Base-by-base conservation (phyloP, 2,329 filamentous ascomycete genomes). In the Diplodia sapinea region DNA sequence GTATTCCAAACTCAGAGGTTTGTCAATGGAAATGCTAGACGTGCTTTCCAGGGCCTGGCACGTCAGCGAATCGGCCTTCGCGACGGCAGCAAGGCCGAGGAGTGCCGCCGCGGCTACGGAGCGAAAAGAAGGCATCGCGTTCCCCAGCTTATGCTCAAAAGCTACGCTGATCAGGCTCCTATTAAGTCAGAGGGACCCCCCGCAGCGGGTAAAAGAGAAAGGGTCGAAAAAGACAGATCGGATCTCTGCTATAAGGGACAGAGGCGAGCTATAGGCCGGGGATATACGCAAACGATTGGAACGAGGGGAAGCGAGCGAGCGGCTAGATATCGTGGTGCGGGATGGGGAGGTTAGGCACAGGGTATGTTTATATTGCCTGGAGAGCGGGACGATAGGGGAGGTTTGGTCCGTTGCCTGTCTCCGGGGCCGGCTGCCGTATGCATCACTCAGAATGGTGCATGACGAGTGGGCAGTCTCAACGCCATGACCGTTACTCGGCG, bases 1-100 rank as follows among this genome's bases (percentile, higher is more conserved):
- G 57, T 68, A 68, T 15, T 38, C 50, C 38, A 66, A 20, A 31
- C 38, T 59, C n/a, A 68, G 26, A 33, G 26, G 38, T 8, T n/a
- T 20, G 38, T 62, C 66, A 47, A 64, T 63, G n/a, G 56, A 38
- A 57, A 68, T 63, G 38, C 12, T 20, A 12, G 51, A 49, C 8
- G 52, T 66, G 23, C 36, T 36, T n/a, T 40, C 38, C 38, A 68
- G 36, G 17, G 57, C 26, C 29, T 54, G 26, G 50, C 66, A 68
- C 11, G 66, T 68, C 59, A 64, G 59, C 26, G 57, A 55, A 36
- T 54, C 56, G 43, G 66, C 66, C 6, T 23, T 50, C 26, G 50
- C 50, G 13, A 61, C 38, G 51, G 50, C 57, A 17, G 29, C 15
- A 23, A 66, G 54, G 51, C 51, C 54, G 3, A 56, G 12, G 12